phyloP scores from a whole-genome alignment of 1,139 yeast genomes.

The Saccharomyces hybrid region DNA sequence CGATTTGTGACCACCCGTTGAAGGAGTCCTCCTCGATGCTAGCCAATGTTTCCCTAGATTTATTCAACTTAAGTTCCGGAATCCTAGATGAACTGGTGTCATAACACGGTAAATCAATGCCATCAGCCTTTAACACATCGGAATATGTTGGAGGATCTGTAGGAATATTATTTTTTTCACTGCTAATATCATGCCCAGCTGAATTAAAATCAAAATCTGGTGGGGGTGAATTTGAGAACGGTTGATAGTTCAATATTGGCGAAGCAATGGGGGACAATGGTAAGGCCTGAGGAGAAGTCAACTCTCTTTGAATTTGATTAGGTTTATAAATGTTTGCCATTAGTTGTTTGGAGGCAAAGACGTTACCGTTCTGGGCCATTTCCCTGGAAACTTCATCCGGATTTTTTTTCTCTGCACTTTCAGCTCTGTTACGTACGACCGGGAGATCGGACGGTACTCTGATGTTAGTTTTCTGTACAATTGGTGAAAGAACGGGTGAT shows the following conservation, averaged over 20 bases:
- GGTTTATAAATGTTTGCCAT: slow-evolving; percentile 56
- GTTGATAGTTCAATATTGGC: slow-evolving; percentile 14
- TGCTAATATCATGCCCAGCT: not conserved
- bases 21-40: not conserved
- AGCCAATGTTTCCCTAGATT: slow-evolving; percentile 16
- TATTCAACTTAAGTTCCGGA: slow-evolving; percentile 16
- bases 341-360: slow-evolving; percentile 21
- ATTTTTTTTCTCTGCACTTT: slow-evolving; percentile 8
- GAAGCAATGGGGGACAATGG: slow-evolving; percentile 41
- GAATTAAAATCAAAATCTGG: slow-evolving; percentile 24
- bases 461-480: slow-evolving; percentile 40
- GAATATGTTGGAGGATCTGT: slow-evolving; percentile 32
- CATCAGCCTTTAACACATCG: slow-evolving; percentile 24
- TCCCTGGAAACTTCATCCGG: slow-evolving; percentile 8
- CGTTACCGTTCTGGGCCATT: slow-evolving; percentile 7
- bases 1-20: slow-evolving; percentile 6
- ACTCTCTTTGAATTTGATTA: slow-evolving; percentile 34
- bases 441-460: slow-evolving; percentile 13
- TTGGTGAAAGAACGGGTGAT: slow-evolving; percentile 44
- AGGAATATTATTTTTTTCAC: slow-evolving; percentile 25
- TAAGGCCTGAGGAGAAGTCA: slow-evolving; percentile 52
- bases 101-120: slow-evolving; percentile 1
- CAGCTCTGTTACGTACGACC: slow-evolving; percentile 11
- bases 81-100: not conserved
- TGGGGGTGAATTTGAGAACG: slow-evolving; percentile 13